These are phyloP conservation scores for Hyparrhenia diplandra DNA, from an alignment of 176 grass and related monocot genomes.

Conservation along the genomic window DNA sequence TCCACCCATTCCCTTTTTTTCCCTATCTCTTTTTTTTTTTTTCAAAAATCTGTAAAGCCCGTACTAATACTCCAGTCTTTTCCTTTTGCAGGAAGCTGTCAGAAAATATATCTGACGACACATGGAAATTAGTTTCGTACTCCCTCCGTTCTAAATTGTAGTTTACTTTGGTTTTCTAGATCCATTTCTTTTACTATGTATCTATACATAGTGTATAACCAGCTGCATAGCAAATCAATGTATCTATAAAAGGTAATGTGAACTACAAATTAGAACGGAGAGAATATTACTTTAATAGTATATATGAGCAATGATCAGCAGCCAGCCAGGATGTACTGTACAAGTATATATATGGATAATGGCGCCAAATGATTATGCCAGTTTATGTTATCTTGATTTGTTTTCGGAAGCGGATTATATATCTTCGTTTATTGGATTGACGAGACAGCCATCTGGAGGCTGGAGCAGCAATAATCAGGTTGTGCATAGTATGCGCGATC, in stretches of 20 bases:
- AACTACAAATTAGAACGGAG: no score
- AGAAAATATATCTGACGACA: background rate
- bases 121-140: no score
- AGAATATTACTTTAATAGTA: no score
- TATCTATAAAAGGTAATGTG: no score
- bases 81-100: background rate
- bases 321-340: background rate
- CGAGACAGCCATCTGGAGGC: background rate
- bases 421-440: background rate
- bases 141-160: no score
- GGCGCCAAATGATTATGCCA: background rate
- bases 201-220: no score
- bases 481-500: background rate
- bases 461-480: background rate
- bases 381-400: background rate
- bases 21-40: background rate
- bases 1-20: conserved; percentile 23
- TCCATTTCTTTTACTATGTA: no score
- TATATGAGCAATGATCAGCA: background rate
- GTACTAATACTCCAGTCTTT: no score
- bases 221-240: no score
- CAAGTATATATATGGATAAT: background rate
- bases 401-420: background rate
- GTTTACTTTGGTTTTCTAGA: no score
- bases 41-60: background rate